Base-by-base conservation (phyloP, 2,329 filamentous ascomycete genomes). In the Fusarium xyrophilum region DNA sequence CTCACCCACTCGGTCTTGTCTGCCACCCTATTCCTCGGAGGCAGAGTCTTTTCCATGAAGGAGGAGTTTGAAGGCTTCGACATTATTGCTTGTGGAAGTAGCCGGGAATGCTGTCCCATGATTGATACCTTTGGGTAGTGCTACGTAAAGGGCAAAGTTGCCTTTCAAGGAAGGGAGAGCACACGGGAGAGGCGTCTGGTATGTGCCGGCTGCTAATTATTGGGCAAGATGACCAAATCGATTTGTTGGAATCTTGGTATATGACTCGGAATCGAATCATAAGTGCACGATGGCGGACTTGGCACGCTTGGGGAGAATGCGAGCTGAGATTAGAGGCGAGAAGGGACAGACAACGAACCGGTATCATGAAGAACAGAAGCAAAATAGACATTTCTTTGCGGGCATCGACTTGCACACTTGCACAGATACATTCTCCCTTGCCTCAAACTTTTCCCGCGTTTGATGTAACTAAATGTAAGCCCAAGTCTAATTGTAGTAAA, bases 1-100 rank as follows among this genome's bases (percentile, higher is more conserved):
- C 63, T 68, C 11, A 44, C 39, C 63, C 63, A 62, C 35, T 63
- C 64, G 5, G 59, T 11, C 15, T 48, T 67, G 9, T 32, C 33
- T 25, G 38, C 51, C 11, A 69, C n/a, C 51, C 46, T 59, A 25
- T 15, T 38, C 30, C 51, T 69, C 6, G 67, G 38, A 13, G 61
- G 61, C 13, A 30, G 40, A 19, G 50, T 25, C 43, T 66, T 65
- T 56, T 66, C 65, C 51, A 68, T 65, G 23, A 61, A 46, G 28
- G 33, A 39, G 21, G 51, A 54, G 21, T 51, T 40, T 44, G 57
- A 56, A 52, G 65, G 52, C 23, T 66, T 68, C 61, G 69, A 21
- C 61, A 69, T 69, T 40, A 35, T 69, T 44, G 47, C 28, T 47
- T 25, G 30, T 50, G 44, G 47, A 21, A 66, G 65, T 27, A 51